Evolutionary conservation across 1,284 basidiomycete species (phyloP).

Genomic region (Cutaneotrichosporon dermatis): DNA sequence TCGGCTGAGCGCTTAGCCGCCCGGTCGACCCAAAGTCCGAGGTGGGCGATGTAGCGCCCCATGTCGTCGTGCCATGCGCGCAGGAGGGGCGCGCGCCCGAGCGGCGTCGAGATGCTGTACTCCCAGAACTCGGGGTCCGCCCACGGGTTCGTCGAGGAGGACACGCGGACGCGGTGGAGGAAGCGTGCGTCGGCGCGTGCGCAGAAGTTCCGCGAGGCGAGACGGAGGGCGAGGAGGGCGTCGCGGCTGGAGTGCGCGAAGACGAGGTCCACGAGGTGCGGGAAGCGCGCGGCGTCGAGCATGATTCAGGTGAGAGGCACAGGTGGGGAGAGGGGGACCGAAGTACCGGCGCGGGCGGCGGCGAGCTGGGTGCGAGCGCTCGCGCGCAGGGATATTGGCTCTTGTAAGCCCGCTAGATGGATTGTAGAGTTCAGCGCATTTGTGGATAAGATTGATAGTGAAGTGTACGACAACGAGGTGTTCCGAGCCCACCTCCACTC

Average conservation of each 20-base stretch:
- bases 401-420: too few species aligned
- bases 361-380: too few species aligned
- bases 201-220: neutral
- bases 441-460: too few species aligned
- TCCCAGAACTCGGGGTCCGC: constrained; percentile 2
- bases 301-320: neutral
- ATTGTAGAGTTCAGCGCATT: too few species aligned
- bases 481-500: too few species aligned
- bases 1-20: neutral
- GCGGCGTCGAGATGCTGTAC: neutral
- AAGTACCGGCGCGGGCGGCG: neutral
- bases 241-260: neutral
- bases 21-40: neutral
- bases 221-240: constrained; percentile 7
- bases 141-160: neutral
- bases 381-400: too few species aligned
- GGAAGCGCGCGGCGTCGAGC: constrained; percentile 9
- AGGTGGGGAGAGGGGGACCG: neutral
- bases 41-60: neutral
- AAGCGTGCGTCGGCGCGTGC: constrained; percentile 1
- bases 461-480: too few species aligned
- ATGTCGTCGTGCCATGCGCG: neutral
- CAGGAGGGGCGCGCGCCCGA: neutral
- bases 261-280: constrained; percentile 10
- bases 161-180: neutral